Base-by-base conservation (phyloP, 495 filamentous ascomycete species). In the Lasiosphaeria hispida region DNA sequence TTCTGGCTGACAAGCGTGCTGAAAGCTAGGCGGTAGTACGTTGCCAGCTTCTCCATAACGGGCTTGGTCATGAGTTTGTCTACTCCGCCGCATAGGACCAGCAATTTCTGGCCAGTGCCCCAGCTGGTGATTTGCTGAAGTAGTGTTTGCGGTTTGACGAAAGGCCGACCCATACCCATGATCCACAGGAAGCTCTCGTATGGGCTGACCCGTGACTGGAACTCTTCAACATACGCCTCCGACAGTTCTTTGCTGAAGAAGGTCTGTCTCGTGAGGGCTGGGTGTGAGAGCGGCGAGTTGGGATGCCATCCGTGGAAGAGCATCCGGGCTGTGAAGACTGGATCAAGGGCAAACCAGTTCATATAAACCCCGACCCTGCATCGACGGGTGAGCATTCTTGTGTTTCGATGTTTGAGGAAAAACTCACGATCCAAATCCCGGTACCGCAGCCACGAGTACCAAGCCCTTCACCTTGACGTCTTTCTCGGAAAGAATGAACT, bases 1-100 rank as follows among this genome's bases (percentile, higher is more conserved):
- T 96, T 66, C 88, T 92, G 80, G 86, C 88, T 23, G 85, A 90
- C 42, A 87, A 97, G 77, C 8, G 34, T 37, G 18, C 5, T 15
- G 18, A 47, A 63, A 0, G 57, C 62, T 7, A 33, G 15, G 1
- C 66, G 60, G 39, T 71, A 69, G 93, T 84, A 77, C 69, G 72
- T 68, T 60, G 79, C 65, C 58, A 73, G 38, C 70, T 75, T 55
- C 47, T 64, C 49, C 63, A 58, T 63, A 36, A 67, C 50, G 36
- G 63, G 23, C 13, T 50, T 23, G 19, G 57, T 65, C 63, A 67
- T 68, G 39, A 71, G 48, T 48, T 55, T 63, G 53, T 69, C 77
- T 6, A 63, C 30, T 9, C 68, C 65, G 4, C 73, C 78, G 1
- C 65, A 70, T 15, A 82, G 57, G 7, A 80, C 67, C 44, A 81